Evolutionary conservation across 371 early-diverging fungal genomes (phyloP).

Genomic region (Batkoa obscura): DNA sequence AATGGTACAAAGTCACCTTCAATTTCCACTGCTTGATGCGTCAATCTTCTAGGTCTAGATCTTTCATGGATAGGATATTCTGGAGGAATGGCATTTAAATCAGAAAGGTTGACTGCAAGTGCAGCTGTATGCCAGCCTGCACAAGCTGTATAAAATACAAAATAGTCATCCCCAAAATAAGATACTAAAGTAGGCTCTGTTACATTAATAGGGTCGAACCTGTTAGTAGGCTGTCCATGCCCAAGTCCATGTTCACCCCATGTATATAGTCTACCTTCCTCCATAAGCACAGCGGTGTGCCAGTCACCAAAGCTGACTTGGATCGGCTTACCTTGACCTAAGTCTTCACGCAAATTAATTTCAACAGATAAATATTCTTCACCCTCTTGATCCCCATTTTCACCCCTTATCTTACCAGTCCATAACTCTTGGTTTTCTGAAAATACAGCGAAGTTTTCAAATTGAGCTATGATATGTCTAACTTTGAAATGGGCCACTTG

Average conservation of each 20-base stretch:
- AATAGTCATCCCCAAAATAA: slow-evolving; percentile 2
- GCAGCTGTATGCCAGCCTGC: slow-evolving; percentile 7
- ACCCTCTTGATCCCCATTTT: too few relatives aligned
- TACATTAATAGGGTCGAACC: too few relatives aligned
- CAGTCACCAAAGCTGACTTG: slow-evolving; percentile 8
- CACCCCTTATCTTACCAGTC: not conserved
- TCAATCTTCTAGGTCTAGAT: too few relatives aligned
- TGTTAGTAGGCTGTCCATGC: not conserved
- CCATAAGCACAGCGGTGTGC: not conserved
- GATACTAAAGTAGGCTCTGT: not conserved
- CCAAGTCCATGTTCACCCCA: slow-evolving; percentile 6
- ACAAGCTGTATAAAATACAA: slow-evolving; percentile 5
- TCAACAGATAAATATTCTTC: too few relatives aligned
- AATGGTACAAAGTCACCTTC: too few relatives aligned
- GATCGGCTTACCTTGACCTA: slow-evolving; percentile 2
- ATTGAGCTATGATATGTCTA: not conserved
- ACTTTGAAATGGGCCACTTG: not conserved
- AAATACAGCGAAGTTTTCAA: slow-evolving; percentile 1
- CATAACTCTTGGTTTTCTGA: not conserved
- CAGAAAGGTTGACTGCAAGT: slow-evolving; percentile 4
- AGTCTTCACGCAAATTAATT: too few relatives aligned
- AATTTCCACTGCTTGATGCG: too few relatives aligned
- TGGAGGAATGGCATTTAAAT: too few relatives aligned
- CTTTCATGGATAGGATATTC: too few relatives aligned
- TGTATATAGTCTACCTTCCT: slow-evolving; percentile 1